phyloP scores from a whole-genome alignment of 2,329 filamentous ascomycete species.

The Ascochyta pisi region DNA sequence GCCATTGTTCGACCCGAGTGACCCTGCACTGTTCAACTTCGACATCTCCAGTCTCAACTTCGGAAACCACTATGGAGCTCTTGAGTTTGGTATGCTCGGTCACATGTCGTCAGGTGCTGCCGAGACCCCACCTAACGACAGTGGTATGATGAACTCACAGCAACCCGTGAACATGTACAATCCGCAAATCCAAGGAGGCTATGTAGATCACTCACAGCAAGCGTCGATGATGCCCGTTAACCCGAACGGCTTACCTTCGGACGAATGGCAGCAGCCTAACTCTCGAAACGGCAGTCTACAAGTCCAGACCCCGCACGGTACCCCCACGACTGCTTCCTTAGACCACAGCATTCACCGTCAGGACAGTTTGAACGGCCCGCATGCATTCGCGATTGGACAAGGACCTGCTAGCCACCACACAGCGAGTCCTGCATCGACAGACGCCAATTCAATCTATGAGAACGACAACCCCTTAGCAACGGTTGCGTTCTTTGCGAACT shows the following conservation, averaged over 20 bases:
- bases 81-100: conserved; percentile 95
- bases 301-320: conserved; percentile 52
- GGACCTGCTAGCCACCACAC: conserved; percentile 63
- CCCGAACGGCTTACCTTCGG: conserved; percentile 32
- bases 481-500: conserved; percentile 44
- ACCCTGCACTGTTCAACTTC: conserved; percentile 93
- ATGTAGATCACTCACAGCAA: conserved; percentile 30
- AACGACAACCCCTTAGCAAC: conserved; percentile 49
- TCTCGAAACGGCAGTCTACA: conserved; percentile 55
- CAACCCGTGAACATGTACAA: conserved; percentile 47
- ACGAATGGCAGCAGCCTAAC: conserved; percentile 49
- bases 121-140: conserved; percentile 77
- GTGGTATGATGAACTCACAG: conserved; percentile 43
- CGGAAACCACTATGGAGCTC: conserved; percentile 91
- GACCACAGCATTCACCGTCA: conserved; percentile 40
- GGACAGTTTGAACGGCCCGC: conserved; percentile 52
- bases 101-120: conserved; percentile 93
- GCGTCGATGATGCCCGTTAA: conserved; percentile 43
- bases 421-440: conserved; percentile 61
- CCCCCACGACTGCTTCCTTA: conserved; percentile 46
- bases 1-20: conserved; percentile 84
- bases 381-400: conserved; percentile 69
- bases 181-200: conserved; percentile 48
- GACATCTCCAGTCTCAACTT: conserved; percentile 94
- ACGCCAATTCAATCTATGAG: conserved; percentile 52